These are phyloP conservation scores for Fraxinus greggii DNA, from an alignment of 305 asterid genomes.

Conservation along the genomic window DNA sequence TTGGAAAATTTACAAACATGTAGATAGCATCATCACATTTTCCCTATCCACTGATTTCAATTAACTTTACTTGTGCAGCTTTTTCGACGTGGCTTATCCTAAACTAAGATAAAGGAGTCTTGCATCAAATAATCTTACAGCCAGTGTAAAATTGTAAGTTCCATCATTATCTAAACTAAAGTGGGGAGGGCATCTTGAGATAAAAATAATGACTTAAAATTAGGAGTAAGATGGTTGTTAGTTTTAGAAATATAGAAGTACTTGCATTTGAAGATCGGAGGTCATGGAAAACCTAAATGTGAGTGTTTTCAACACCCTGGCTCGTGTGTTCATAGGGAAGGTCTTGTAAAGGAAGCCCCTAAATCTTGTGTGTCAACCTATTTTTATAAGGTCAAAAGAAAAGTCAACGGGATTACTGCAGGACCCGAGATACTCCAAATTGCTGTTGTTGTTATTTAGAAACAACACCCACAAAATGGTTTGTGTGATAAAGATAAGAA, in stretches of 20 bases:
- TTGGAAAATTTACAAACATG: background rate
- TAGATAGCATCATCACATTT: background rate
- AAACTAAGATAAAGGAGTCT: background rate
- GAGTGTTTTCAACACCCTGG: background rate
- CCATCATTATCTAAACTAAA: background rate
- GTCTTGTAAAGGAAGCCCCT: background rate
- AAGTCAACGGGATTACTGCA: background rate
- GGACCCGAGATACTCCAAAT: background rate
- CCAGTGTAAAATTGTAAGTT: background rate
- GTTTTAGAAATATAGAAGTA: background rate
- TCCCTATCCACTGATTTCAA: conserved; percentile 1
- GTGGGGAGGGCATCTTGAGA: background rate
- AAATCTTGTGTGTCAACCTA: background rate
- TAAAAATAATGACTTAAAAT: background rate
- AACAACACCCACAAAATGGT: background rate
- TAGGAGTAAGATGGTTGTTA: background rate
- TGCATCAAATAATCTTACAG: background rate
- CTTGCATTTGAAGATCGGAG: background rate
- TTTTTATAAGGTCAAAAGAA: background rate
- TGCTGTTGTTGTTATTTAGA: background rate
- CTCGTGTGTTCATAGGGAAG: background rate
- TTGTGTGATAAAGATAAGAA: background rate
- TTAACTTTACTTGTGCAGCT: background rate
- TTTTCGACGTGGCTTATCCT: background rate
- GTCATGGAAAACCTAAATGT: background rate